These are phyloP conservation scores for Cryphonectria radicalis DNA, from an alignment of 2,329 filamentous ascomycete species.

Conservation along the genomic window DNA sequence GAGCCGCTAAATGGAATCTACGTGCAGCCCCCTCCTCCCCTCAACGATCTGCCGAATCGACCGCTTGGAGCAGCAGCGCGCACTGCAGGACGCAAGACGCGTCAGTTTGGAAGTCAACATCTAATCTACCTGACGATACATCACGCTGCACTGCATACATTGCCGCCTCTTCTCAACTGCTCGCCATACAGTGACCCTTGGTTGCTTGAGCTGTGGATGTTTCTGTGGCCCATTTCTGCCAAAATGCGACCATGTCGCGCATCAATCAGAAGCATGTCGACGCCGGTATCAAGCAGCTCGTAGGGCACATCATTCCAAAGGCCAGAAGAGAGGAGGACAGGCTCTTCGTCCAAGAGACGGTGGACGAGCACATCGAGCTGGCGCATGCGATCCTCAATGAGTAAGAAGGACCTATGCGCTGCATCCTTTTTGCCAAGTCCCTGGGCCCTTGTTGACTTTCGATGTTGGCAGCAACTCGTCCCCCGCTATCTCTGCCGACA, in stretches of 20 bases:
- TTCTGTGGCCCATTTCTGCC: constrained; percentile 33
- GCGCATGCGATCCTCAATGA: constrained; percentile 56
- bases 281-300: constrained; percentile 77
- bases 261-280: constrained; percentile 69
- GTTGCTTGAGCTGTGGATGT: neutral
- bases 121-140: neutral
- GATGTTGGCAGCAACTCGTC: constrained; percentile 37
- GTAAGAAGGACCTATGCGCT: constrained; percentile 40
- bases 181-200: neutral
- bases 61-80: neutral
- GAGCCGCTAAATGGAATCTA: neutral
- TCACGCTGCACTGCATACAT: neutral
- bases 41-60: neutral
- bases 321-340: constrained; percentile 59
- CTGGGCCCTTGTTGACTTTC: constrained; percentile 15
- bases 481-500: constrained; percentile 66
- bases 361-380: constrained; percentile 63
- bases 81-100: constrained; percentile 7
- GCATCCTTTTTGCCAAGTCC: neutral
- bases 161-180: neutral
- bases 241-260: constrained; percentile 61
- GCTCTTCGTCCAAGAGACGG: constrained; percentile 68
- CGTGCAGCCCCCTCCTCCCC: neutral
- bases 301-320: constrained; percentile 72
- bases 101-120: constrained; percentile 10